phyloP scores from a whole-genome alignment of 2,329 filamentous ascomycete species.

The Fusarium dimerum region DNA sequence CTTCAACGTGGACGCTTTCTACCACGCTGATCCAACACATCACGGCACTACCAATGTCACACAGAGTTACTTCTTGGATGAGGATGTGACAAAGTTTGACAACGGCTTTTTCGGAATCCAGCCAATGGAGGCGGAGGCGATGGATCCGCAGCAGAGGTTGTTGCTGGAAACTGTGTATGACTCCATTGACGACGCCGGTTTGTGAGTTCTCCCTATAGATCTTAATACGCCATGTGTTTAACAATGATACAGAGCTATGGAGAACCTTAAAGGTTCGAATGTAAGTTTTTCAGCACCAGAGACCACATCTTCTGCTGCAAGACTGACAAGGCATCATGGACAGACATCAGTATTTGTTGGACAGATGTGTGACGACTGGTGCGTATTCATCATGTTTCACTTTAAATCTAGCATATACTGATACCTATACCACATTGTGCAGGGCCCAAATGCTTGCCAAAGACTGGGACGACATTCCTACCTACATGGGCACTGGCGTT shows the following conservation, averaged over 20 bases:
- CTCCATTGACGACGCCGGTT: too few species aligned
- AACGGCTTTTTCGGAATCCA: slow-evolving; percentile 41
- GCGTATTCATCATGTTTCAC: not conserved
- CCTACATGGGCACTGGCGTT: too few species aligned
- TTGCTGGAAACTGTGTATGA: slow-evolving; percentile 1
- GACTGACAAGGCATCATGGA: too few species aligned
- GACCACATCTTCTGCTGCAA: too few species aligned
- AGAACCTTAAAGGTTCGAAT: too few species aligned
- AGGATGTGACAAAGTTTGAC: slow-evolving; percentile 24
- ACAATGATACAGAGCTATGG: too few species aligned
- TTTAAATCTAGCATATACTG: too few species aligned
- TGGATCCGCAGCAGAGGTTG: slow-evolving; percentile 35
- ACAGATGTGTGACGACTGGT: slow-evolving; percentile 9
- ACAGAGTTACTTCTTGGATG: not conserved
- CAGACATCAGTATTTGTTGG: not conserved
- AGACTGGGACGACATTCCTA: too few species aligned
- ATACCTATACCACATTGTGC: not conserved
- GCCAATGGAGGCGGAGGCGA: slow-evolving; percentile 36
- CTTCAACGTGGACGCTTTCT: not conserved
- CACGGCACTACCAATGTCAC: not conserved
- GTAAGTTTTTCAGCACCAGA: too few species aligned
- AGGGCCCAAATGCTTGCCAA: slow-evolving; percentile 8
- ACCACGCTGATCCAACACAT: not conserved
- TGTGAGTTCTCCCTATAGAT: too few species aligned
- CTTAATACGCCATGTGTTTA: too few species aligned